A percentile compares a stretch with the other conserved stretches of the same genome.
Evolutionary conservation across 2,329 filamentous ascomycete genomes (phyloP).

Genomic region (Fusarium annulatum): DNA sequence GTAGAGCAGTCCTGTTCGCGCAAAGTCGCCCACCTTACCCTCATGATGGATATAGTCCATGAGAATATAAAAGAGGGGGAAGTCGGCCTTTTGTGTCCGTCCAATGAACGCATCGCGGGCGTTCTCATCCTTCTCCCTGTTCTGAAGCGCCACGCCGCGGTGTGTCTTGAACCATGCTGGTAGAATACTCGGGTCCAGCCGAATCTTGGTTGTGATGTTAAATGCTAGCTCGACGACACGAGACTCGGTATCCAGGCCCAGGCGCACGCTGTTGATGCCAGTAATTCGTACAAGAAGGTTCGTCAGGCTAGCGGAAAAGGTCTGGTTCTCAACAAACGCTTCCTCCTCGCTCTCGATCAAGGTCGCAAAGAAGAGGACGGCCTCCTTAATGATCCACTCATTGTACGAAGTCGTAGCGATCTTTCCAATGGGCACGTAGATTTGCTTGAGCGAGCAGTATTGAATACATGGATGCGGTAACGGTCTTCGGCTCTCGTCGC

Average conservation of each 20-base stretch:
- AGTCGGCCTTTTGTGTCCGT: constrained; percentile 88
- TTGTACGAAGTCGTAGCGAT: constrained; percentile 88
- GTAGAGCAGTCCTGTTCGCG: constrained; percentile 91
- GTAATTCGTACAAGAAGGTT: constrained; percentile 85
- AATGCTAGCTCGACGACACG: constrained; percentile 93
- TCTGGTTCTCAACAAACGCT: constrained; percentile 86
- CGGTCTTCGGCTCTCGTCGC: constrained; percentile 88
- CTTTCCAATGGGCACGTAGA: constrained; percentile 90
- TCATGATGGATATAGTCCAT: constrained; percentile 98
- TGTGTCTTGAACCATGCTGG: constrained; percentile 87
- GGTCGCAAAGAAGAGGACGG: constrained; percentile 87
- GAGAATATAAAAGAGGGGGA: constrained; percentile 93
- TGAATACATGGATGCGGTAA: constrained; percentile 91
- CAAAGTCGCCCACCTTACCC: constrained; percentile 94
- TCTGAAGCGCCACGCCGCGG: constrained; percentile 39
- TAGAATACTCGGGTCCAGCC: constrained; percentile 86
- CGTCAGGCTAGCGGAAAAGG: constrained; percentile 88
- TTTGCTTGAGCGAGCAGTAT: constrained; percentile 86
- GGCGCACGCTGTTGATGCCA: constrained; percentile 76
- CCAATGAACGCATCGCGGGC: constrained; percentile 86
- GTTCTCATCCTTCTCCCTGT: constrained; percentile 58
- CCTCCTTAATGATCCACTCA: constrained; percentile 85
- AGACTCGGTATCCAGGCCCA: constrained; percentile 84
- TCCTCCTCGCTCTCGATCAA: constrained; percentile 97
- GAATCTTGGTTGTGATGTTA: constrained; percentile 95